Evolutionary conservation across 805 yeast species (phyloP).

Genomic region (Yarrowia sp.): DNA sequence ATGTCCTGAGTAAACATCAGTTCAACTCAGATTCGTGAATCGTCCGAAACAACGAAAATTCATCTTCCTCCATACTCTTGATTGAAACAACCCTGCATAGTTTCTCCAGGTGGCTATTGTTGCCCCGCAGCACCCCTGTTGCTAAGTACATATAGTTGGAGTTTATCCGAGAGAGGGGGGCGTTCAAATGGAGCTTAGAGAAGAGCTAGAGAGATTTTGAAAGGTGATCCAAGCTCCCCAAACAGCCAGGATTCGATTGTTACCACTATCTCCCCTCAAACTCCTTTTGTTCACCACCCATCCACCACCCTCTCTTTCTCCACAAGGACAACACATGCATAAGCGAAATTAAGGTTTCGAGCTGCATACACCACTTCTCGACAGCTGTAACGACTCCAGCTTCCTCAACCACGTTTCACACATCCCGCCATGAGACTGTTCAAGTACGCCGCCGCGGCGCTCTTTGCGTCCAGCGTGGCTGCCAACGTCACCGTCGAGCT

Average conservation of each 20-base stretch:
- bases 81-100: slow-evolving; percentile 11
- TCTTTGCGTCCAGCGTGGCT: slow-evolving; percentile 27
- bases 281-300: neutral
- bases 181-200: neutral
- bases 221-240: no score
- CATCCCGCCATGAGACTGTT: slow-evolving; percentile 12
- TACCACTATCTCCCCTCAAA: neutral
- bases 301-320: neutral
- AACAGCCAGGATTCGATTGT: neutral
- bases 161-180: neutral
- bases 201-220: neutral
- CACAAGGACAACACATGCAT: slow-evolving; percentile 19
- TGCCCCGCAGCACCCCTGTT: slow-evolving; percentile 33
- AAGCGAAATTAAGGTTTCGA: neutral
- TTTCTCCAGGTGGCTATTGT: neutral
- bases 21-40: no score
- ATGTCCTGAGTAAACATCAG: no score
- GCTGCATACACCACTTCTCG: slow-evolving; percentile 10
- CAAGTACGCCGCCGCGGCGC: slow-evolving; percentile 34
- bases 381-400: neutral
- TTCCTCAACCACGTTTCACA: neutral
- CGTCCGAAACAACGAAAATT: no score
- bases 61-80: neutral
- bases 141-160: neutral
- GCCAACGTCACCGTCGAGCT: slow-evolving; percentile 35